Percentiles rank a stretch among this genome's conserved stretches.
These are phyloP conservation scores for Fusarium haematococcum DNA, from an alignment of 2,329 filamentous ascomycete species.

Conservation along the genomic window DNA sequence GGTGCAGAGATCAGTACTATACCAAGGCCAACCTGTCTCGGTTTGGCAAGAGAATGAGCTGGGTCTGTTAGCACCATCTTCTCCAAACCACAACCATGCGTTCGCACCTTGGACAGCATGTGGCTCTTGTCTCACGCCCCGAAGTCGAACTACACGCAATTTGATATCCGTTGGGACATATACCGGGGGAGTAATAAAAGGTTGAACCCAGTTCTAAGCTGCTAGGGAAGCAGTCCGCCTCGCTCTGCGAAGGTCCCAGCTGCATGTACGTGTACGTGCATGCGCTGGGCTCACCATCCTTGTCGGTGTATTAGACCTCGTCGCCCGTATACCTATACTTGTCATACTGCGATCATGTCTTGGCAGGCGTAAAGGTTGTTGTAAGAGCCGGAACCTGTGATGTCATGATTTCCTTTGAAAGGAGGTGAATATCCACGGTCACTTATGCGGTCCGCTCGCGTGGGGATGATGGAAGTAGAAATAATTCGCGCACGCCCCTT, in stretches of 20 bases:
- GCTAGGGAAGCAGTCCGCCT: background rate
- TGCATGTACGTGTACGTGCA: slow-evolving; percentile 2
- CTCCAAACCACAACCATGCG: background rate
- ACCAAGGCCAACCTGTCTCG: background rate
- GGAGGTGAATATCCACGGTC: background rate
- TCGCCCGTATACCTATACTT: background rate
- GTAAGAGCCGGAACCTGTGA: background rate
- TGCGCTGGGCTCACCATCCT: background rate
- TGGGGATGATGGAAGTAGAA: background rate
- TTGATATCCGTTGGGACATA: background rate
- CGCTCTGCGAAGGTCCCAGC: background rate
- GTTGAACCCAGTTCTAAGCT: background rate
- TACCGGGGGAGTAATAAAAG: background rate
- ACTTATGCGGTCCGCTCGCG: background rate
- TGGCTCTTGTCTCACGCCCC: background rate
- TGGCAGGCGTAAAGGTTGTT: background rate
- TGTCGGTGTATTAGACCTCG: background rate
- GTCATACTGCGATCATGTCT: background rate
- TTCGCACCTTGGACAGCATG: background rate
- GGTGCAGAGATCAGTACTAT: background rate
- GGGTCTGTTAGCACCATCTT: background rate
- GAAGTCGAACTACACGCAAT: background rate
- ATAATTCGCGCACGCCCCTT: slow-evolving; percentile 1
- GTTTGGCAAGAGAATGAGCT: background rate
- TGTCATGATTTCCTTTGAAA: background rate